Evolutionary conservation across 108 stramenopile species (phyloP).

Genomic region (Cyclostephanos tholiformis): DNA sequence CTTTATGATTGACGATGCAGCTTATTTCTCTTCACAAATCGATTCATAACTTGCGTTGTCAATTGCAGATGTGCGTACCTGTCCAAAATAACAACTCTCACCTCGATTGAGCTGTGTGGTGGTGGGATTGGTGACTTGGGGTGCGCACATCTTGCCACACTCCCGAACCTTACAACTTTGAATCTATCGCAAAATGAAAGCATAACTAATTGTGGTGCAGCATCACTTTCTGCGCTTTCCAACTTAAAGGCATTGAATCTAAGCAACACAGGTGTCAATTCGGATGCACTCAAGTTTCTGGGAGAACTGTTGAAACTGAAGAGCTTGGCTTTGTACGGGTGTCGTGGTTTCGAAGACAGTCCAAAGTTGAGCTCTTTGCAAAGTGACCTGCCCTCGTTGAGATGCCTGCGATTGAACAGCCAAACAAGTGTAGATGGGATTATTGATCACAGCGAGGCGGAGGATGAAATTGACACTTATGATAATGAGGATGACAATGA

Average conservation of each 20-base stretch:
- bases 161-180: slow-evolving; percentile 67
- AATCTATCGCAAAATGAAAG: slow-evolving; percentile 86
- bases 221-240: slow-evolving; percentile 65
- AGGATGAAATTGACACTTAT: slow-evolving; percentile 24
- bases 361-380: slow-evolving; percentile 57
- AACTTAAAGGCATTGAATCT: slow-evolving; percentile 83
- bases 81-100: slow-evolving; percentile 76
- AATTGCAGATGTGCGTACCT: slow-evolving; percentile 55
- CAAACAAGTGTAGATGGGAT: slow-evolving; percentile 65
- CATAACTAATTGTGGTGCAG: slow-evolving; percentile 83
- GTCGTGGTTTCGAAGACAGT: slow-evolving; percentile 61
- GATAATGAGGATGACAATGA: slow-evolving; percentile 29
- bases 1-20: background rate
- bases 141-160: slow-evolving; percentile 66
- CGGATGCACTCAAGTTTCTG: slow-evolving; percentile 63
- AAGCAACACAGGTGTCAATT: slow-evolving; percentile 76
- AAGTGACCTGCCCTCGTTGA: slow-evolving; percentile 65
- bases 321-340: slow-evolving; percentile 78
- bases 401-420: slow-evolving; percentile 72
- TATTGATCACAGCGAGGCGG: slow-evolving; percentile 29
- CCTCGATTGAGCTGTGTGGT: slow-evolving; percentile 85
- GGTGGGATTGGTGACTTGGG: slow-evolving; percentile 79
- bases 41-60: background rate
- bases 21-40: background rate
- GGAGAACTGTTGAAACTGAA: slow-evolving; percentile 62